A percentile compares a stretch with the other conserved stretches of the same genome.
phyloP scores from a whole-genome alignment of 306 rosid genomes.

The Prunus kanzakura region DNA sequence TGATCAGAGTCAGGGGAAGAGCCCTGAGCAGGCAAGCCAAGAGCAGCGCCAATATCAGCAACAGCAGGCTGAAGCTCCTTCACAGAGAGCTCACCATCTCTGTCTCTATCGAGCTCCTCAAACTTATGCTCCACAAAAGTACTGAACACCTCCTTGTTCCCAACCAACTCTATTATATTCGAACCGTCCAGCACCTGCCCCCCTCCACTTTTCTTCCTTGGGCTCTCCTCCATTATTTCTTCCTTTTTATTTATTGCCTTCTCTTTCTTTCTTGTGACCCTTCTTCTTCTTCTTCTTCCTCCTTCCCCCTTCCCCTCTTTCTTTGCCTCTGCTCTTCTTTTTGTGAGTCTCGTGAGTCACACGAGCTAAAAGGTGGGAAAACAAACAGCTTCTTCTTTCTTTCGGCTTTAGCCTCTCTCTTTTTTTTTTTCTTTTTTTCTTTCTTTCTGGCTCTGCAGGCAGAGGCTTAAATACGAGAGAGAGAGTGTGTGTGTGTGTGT shows the following conservation, averaged over 20 bases:
- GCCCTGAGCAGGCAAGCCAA: conserved; percentile 88
- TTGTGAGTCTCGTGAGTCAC: conserved; percentile 46
- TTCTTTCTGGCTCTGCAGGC: neutral
- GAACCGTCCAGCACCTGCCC: conserved; percentile 88
- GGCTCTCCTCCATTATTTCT: conserved; percentile 30
- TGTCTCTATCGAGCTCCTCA: conserved; percentile 68
- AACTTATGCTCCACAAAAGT: conserved; percentile 81
- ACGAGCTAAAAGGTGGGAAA: conserved; percentile 21
- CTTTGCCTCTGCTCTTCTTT: no score
- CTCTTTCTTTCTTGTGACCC: conserved; percentile 47
- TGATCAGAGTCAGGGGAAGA: conserved; percentile 72
- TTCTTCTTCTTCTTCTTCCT: neutral
- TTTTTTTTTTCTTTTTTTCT: neutral
- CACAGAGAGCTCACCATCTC: conserved; percentile 83
- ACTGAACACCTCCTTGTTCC: conserved; percentile 65
- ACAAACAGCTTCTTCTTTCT: neutral
- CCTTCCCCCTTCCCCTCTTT: neutral
- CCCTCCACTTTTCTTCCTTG: conserved; percentile 31
- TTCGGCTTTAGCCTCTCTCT: neutral
- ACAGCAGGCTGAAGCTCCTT: conserved; percentile 93
- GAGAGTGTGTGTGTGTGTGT: neutral
- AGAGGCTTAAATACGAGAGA: neutral
- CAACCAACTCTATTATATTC: conserved; percentile 91
- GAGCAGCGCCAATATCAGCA: conserved; percentile 92
- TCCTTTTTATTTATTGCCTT: neutral